Conservation (phyloP, 345 rosid genomes). For the Eucalyptus curtisii region DNA sequence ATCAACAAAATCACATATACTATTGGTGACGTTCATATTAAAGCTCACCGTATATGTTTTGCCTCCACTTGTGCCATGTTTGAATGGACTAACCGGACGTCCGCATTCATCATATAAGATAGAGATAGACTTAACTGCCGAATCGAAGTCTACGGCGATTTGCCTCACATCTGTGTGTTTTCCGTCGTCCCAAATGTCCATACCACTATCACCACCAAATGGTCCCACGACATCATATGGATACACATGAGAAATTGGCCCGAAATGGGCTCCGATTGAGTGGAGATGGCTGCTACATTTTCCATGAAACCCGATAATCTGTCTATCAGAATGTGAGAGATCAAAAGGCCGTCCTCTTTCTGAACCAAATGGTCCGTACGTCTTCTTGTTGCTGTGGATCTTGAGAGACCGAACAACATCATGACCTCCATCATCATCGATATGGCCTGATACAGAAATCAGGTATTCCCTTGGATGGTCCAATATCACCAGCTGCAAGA, state of each 20-base stretch:
- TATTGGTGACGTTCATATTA: background rate
- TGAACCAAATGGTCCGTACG: background rate
- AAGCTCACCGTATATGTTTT: background rate
- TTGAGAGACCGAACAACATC: background rate
- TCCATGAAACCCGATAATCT: background rate
- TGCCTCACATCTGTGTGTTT: background rate
- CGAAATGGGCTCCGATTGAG: background rate
- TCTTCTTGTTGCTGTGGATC: background rate
- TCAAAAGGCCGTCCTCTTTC: background rate
- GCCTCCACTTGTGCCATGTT: background rate
- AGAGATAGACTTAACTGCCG: background rate
- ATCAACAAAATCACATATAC: no score
- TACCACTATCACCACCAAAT: background rate
- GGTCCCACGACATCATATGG: background rate
- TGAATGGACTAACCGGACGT: background rate
- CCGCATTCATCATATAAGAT: background rate
- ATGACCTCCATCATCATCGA: background rate
- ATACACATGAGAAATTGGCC: background rate
- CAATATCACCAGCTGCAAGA: background rate
- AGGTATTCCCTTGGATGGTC: background rate
- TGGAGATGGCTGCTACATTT: background rate
- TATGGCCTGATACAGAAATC: background rate
- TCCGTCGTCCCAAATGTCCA: background rate
- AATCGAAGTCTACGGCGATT: background rate
- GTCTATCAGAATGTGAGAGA: background rate